Evolutionary conservation across 2,329 filamentous ascomycete species (phyloP), one percentile per base, ranked within the genome.

Genomic region (Fusarium sp.): DNA sequence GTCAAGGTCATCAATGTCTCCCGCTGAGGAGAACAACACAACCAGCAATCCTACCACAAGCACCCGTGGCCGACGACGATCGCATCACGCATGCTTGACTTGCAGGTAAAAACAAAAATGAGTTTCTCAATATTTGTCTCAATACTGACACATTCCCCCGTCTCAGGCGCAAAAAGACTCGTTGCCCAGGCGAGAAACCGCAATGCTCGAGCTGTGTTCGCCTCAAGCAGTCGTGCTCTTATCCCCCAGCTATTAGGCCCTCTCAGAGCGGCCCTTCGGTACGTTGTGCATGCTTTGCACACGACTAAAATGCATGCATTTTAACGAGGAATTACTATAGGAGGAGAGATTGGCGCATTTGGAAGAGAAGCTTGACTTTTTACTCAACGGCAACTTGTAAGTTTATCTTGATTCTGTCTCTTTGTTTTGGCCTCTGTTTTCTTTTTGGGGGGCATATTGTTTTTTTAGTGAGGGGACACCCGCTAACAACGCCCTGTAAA

Each of bases 151-250:
- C 20, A 25, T 38, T 13, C 40, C 34, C 13, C 11, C 52, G 13
- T 38, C 25, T 38, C 61, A 78, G 84, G 73, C 76, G 83, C 56
- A 86, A 86, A 71, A 86, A 86, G 72, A 85, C 82, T 4, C 81
- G 84, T 34, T 86, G 84, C 71, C 84, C 84, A 0, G 84, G 83
- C 9, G 84, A 86, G 73, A 84, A 82, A 70, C 84, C 84, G 8
- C 79, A 82, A 2, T 86, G 84, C 62, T 86, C 84, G 12, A 85
- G 83, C 70, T 86, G 84, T 70, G 77, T 82, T 13, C 82, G 84
- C 18, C 78, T 86, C 11, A 82, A 81, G 52, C 84, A 86, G 73
- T 70, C 80, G 43, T 85, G 84, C 70, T 80, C 82, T 13, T 86
- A 85, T 72, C 77, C 83, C 18, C 74, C 78, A 6, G 77, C 78